Conservation (phyloP, 2,329 filamentous ascomycete species). For the Aspergillus clavatus region DNA sequence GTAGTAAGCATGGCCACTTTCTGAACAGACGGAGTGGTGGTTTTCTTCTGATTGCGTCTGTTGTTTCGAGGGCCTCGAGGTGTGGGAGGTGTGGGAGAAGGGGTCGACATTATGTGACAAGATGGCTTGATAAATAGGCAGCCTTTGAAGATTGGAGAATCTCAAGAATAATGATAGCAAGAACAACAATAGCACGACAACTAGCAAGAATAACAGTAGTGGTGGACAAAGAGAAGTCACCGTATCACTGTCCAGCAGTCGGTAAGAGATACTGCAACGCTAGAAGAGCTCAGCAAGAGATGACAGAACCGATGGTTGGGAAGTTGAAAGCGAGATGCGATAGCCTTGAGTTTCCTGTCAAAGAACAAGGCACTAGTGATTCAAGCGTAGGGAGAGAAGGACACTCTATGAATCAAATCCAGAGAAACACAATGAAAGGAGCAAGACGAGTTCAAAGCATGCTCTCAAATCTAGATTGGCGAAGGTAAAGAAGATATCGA, state of each 20-base stretch:
- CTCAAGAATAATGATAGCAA: slow-evolving; percentile 22
- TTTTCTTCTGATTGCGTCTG: slow-evolving; percentile 35
- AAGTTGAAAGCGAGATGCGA: slow-evolving; percentile 1
- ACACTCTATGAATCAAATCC: slow-evolving; percentile 16
- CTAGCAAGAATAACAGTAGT: slow-evolving; percentile 22
- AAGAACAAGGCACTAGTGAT: not conserved
- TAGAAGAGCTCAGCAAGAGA: slow-evolving; percentile 11
- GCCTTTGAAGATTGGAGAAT: slow-evolving; percentile 32
- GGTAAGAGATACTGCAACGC: slow-evolving; percentile 25
- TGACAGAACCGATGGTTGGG: slow-evolving; percentile 9
- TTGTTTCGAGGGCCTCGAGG: slow-evolving; percentile 37
- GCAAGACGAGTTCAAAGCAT: slow-evolving; percentile 12
- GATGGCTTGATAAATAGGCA: slow-evolving; percentile 50
- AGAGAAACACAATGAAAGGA: slow-evolving; percentile 12
- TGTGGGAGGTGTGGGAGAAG: slow-evolving; percentile 34
- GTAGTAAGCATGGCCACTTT: slow-evolving; percentile 28
- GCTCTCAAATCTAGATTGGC: slow-evolving; percentile 16
- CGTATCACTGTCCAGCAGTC: slow-evolving; percentile 33
- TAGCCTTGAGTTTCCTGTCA: not conserved
- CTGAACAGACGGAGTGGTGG: slow-evolving; percentile 28
- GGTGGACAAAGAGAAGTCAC: slow-evolving; percentile 15
- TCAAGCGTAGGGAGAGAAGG: slow-evolving; percentile 5
- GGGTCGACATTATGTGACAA: slow-evolving; percentile 44
- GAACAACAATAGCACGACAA: slow-evolving; percentile 7
- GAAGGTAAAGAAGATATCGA: slow-evolving; percentile 7